Base-by-base conservation (phyloP, 768 basidiomycete species). In the Lactarius pseudohatsudake region DNA sequence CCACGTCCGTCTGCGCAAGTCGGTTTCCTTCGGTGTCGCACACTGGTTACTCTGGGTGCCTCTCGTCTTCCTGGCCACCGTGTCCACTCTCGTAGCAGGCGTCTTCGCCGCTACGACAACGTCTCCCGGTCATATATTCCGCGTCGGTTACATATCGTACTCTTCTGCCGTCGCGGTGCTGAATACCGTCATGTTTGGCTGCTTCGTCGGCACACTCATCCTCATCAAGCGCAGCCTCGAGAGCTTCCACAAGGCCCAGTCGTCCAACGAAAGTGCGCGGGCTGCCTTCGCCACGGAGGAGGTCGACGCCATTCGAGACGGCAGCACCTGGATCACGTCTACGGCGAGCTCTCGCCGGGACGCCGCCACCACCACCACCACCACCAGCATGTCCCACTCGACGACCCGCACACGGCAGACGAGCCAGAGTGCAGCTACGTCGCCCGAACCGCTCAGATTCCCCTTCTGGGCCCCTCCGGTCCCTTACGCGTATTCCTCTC, bases 281-380 rank as follows among this genome's bases (percentile, higher is more conserved):
- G 85, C 84, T 0, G 88, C 88, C 0, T 89, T 90, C 71, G 81
- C 82, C 20, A 87, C 87, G 0, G 88, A 90, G 70, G 90, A 92
- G 61, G 80, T 91, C 58, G 87, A 91, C 66, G 88, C 80, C 22
- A 80, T 91, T 60, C 85, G 86, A 26, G 90, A 91, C 69, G 89
- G 89, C 59, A 85, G 85, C 58, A 90, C 90, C n/a, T 91, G 90
- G 89, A 85, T 92, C 66, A 89, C 90, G 0, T 91, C 90, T 57
- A 81, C 83, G 53, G 79, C 84, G 6, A 80, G 80, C 69, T 80
- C 79, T 20, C 81, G 83, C 54, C 83, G 77, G 64, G 81, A 83
- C 38, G 20, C 30, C 54, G 20, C 30, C 54, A 89, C 88, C 0
- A 74, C 13, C 54, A 89, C 88, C 0, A 74, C 13, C 38, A 28